Evolutionary conservation across 2,329 filamentous ascomycete genomes (phyloP).

Genomic region (Ceratocystiopsis minuta): DNA sequence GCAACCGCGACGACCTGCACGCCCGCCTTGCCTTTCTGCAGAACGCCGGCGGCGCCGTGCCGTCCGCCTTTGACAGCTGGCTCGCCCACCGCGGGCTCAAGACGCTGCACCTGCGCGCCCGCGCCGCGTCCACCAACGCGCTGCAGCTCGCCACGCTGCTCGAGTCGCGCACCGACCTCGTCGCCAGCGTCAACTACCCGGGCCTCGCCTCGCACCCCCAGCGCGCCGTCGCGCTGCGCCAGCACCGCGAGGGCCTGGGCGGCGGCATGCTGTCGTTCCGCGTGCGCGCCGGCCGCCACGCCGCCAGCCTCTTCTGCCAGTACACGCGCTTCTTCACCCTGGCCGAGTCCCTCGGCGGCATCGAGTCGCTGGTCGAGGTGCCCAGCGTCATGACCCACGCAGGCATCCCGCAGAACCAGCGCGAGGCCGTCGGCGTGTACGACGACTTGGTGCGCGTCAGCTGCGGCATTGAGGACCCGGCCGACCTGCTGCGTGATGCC

Average conservation of each 20-base stretch:
- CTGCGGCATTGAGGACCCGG: constrained; percentile 82
- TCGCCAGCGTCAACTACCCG: constrained; percentile 78
- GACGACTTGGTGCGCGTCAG: constrained; percentile 88
- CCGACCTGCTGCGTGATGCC: constrained; percentile 69
- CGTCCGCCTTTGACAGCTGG: constrained; percentile 93
- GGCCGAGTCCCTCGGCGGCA: constrained; percentile 73
- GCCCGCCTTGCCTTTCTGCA: constrained; percentile 75
- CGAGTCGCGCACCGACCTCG: constrained; percentile 61
- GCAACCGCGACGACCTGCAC: constrained; percentile 70
- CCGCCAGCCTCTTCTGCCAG: constrained; percentile 86
- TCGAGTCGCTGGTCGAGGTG: constrained; percentile 83
- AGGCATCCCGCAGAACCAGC: constrained; percentile 76
- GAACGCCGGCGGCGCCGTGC: constrained; percentile 91
- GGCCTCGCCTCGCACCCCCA: constrained; percentile 78
- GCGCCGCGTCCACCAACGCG: constrained; percentile 71
- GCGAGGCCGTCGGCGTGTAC: constrained; percentile 83
- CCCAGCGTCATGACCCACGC: constrained; percentile 95
- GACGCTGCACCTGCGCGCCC: constrained; percentile 82
- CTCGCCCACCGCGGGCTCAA: constrained; percentile 93
- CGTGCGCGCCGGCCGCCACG: constrained; percentile 67
- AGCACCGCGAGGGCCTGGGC: constrained; percentile 87
- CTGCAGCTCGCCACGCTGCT: constrained; percentile 58
- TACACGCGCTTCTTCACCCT: constrained; percentile 78
- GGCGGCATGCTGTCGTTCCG: constrained; percentile 97
- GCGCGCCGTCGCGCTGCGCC: constrained; percentile 65